phyloP scores from a whole-genome alignment of 176 grass and related monocot species.

The Melocanna baccifera region DNA sequence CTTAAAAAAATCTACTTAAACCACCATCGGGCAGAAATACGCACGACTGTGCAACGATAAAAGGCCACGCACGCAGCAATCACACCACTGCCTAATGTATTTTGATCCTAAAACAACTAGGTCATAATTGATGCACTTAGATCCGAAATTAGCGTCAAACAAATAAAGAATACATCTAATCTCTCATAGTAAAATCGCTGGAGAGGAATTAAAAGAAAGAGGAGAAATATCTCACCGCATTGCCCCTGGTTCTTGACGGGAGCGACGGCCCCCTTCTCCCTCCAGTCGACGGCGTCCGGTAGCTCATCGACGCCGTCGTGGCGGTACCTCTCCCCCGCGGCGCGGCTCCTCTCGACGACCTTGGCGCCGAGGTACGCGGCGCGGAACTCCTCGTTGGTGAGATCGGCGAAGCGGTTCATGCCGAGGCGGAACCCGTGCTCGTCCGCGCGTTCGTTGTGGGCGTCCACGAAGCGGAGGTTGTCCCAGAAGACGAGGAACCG shows the following conservation, averaged over 20 bases:
- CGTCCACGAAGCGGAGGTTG: conserved; percentile 79
- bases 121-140: background rate
- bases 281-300: conserved; percentile 70
- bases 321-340: conserved; percentile 20
- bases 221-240: conserved; percentile 50
- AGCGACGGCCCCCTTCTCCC: conserved; percentile 60
- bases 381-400: conserved; percentile 73
- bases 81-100: background rate
- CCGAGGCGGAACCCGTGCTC: conserved; percentile 49
- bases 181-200: background rate
- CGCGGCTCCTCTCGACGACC: background rate
- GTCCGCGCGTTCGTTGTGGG: conserved; percentile 56
- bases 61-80: background rate
- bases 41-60: background rate
- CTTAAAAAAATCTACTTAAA: background rate
- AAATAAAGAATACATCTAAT: background rate
- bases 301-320: conserved; percentile 31
- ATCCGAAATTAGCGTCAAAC: background rate
- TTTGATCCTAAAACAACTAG: background rate
- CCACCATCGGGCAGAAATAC: background rate
- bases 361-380: conserved; percentile 46
- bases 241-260: conserved; percentile 77
- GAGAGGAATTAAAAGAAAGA: background rate
- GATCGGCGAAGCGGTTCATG: conserved; percentile 72
- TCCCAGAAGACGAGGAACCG: conserved; percentile 77